Evolutionary conservation across 305 asterid genomes (phyloP).

Genomic region (Ajuga reptans): DNA sequence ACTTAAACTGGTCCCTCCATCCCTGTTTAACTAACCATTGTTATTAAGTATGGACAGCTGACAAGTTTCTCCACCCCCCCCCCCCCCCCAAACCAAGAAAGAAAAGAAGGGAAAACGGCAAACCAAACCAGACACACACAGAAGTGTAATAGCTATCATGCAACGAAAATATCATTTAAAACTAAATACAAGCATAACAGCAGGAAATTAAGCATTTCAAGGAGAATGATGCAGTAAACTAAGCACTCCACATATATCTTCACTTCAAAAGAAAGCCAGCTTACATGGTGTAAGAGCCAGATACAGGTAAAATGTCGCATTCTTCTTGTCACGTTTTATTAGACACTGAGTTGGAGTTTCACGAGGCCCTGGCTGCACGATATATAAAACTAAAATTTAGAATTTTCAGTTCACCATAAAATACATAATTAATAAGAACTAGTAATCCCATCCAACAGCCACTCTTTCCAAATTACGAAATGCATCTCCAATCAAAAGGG

Average conservation of each 20-base stretch:
- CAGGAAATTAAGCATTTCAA: neutral
- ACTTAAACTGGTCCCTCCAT: constrained; percentile 6
- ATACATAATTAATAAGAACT: neutral
- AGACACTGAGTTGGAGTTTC: constrained; percentile 73
- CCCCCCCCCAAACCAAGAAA: neutral
- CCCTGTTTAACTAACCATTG: neutral
- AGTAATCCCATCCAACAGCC: neutral
- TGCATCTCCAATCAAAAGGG: neutral
- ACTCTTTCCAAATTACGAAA: neutral
- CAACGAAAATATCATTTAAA: constrained; percentile 9
- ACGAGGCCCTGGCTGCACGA: constrained; percentile 82
- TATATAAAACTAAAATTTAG: constrained; percentile 1
- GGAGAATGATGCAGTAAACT: neutral
- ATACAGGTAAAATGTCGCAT: constrained; percentile 60
- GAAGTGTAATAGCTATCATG: neutral
- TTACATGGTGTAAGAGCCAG: constrained; percentile 78
- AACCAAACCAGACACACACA: neutral
- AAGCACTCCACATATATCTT: constrained; percentile 7
- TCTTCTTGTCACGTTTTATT: constrained; percentile 92
- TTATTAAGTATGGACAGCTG: neutral
- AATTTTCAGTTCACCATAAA: neutral
- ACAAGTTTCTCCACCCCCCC: neutral
- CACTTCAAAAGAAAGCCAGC: constrained; percentile 24
- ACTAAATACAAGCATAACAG: neutral
- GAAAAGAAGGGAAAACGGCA: too few relatives aligned